Evolutionary conservation across 2,329 filamentous ascomycete genomes (phyloP).

Genomic region (Emergomyces orientalis): DNA sequence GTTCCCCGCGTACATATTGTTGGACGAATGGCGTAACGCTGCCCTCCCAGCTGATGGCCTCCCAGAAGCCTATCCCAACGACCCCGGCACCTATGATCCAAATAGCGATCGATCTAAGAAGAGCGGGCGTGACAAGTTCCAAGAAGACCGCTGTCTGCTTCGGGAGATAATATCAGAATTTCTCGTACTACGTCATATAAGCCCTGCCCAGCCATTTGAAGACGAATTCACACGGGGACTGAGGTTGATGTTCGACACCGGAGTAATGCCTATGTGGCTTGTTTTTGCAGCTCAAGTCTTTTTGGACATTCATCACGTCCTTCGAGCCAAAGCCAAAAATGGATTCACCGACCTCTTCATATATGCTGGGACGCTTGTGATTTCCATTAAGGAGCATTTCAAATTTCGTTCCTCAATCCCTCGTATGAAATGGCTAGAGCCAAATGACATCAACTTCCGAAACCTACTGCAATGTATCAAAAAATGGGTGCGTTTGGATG

Average conservation of each 20-base stretch:
- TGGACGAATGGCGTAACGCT: conserved; percentile 12
- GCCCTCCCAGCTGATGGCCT: conserved; percentile 5
- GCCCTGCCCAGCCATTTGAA: conserved; percentile 18
- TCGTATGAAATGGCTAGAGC: conserved; percentile 23
- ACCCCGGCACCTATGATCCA: conserved; percentile 16
- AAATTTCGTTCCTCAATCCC: conserved; percentile 26
- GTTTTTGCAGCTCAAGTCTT: conserved; percentile 35
- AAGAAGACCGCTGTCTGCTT: conserved; percentile 31
- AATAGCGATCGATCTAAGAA: conserved; percentile 17
- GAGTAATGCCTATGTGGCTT: conserved; percentile 28
- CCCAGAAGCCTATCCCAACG: conserved; percentile 13
- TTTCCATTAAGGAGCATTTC: conserved; percentile 23
- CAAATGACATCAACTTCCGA: conserved; percentile 21
- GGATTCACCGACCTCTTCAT: conserved; percentile 12
- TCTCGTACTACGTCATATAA: conserved; percentile 6
- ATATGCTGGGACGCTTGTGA: conserved; percentile 14
- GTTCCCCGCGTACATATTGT: conserved; percentile 13
- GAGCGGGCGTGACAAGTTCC: conserved; percentile 24
- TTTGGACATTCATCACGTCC: conserved; percentile 35
- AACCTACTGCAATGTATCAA: conserved; percentile 17
- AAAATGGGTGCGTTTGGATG: conserved; percentile 19
- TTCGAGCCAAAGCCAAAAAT: conserved; percentile 18
- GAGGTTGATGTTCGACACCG: conserved; percentile 23
- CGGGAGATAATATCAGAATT: conserved; percentile 30
- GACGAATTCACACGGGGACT: conserved; percentile 35